Base-by-base conservation (phyloP, 2,329 filamentous ascomycete genomes). In the Coniochaeta ligniaria region DNA sequence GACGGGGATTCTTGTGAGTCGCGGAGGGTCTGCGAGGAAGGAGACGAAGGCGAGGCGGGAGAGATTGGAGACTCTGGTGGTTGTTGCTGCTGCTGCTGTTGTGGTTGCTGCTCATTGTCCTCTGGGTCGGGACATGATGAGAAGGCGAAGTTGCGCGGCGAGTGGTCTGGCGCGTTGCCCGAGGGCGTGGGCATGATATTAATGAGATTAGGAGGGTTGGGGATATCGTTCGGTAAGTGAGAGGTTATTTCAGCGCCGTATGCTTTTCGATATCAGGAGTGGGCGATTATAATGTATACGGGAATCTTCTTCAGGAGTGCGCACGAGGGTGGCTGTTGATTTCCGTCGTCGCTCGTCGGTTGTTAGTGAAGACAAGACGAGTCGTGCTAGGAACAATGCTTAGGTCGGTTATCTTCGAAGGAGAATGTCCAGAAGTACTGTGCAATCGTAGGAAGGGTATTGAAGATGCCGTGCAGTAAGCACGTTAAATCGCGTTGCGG, bases 101-200 rank as follows among this genome's bases (percentile, higher is more conserved):
- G 60, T 35, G 50, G 56, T 50, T 58, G 61, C 24, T 61, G 59
- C 62, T 65, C 65, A 43, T 67, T 56, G 12, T 56, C 52, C 8
- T 57, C 66, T 60, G 62, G 61, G 31, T 69, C 68, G 60, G 68
- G 67, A 59, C 68, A 69, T 66, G 65, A 65, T 59, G 67, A 64
- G 59, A 67, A 66, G 28, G 64, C 58, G 33, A 60, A 65, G 5
- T 73, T 71, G 60, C 70, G 71, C 52, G 75, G 72, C 54, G 75
- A 74, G 43, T 72, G 67, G 63, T 74, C 71, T 52, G 74, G 70
- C 55, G 73, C 73, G 66, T 76, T 75, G 59, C 75, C 73, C 17
- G 78, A 79, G 61, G 78, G 78, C 26, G 77, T 80, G 63, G 78
- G 78, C 78, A 80, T 80, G 64, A 60, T 75, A 38, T 57, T 35